Percentiles rank a stretch among this genome's conserved stretches.
phyloP scores from a whole-genome alignment of 352 stramenopile genomes.

The Phytophthora meadii region DNA sequence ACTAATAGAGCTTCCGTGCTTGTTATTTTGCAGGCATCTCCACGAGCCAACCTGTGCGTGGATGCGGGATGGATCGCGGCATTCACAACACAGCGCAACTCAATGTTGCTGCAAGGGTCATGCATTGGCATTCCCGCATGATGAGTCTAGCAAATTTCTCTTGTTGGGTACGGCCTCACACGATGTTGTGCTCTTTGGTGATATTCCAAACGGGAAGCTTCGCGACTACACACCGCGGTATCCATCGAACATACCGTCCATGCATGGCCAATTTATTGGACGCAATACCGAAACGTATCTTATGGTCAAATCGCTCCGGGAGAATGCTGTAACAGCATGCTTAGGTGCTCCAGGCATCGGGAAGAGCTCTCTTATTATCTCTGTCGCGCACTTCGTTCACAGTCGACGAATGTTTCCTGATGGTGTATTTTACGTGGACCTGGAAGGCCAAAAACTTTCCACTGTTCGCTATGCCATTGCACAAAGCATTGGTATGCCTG shows the following conservation, averaged over 20 bases:
- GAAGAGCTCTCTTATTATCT: constrained; percentile 86
- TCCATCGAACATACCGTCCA: constrained; percentile 78
- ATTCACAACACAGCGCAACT: constrained; percentile 72
- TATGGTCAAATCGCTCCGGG: constrained; percentile 74
- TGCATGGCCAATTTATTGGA: constrained; percentile 87
- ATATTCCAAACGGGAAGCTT: constrained; percentile 65
- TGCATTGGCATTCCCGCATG: constrained; percentile 70
- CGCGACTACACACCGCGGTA: constrained; percentile 73
- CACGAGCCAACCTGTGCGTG: constrained; percentile 77
- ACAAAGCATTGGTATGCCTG: constrained; percentile 79
- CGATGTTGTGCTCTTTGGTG: constrained; percentile 76
- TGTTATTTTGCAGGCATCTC: constrained; percentile 52
- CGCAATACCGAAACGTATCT: constrained; percentile 83
- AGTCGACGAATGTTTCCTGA: constrained; percentile 82
- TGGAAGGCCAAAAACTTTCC: constrained; percentile 83
- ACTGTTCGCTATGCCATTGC: constrained; percentile 85
- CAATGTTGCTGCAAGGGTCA: constrained; percentile 83
- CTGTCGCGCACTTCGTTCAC: constrained; percentile 80
- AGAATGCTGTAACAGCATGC: constrained; percentile 81
- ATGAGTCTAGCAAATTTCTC: constrained; percentile 87
- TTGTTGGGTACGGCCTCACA: constrained; percentile 61
- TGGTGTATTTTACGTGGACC: constrained; percentile 84
- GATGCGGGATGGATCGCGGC: constrained; percentile 65
- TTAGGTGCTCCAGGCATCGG: constrained; percentile 79
- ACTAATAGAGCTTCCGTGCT: background rate